Base-by-base conservation (phyloP, 306 rosid species). In the Lathyrus tuberosus region DNA sequence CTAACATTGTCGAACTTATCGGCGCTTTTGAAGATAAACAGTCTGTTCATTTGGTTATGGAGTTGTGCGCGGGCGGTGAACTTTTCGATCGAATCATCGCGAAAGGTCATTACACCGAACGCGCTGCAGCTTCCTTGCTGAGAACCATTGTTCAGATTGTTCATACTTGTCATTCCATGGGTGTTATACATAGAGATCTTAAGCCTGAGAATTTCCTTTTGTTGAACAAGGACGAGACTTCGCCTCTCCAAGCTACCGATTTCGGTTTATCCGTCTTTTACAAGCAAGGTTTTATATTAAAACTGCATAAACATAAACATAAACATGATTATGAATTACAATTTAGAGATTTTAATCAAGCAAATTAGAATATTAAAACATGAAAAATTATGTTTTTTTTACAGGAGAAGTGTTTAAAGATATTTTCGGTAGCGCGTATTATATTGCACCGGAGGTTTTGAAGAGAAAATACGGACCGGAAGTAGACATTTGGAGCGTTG, bases 191-290 rank as follows among this genome's bases (percentile, higher is more conserved):
- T 60, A 86, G 99, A 24, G 99, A 94, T 82, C 97, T 94, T 43
- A 94, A 94, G 87, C 97, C 99, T 62, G 99, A 94, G 79, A 94
- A 94, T 81, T 94, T 94, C 86, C 96, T 94, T n/a, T 64, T 94
- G 77, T 81, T 84, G 46, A 88, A 63, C 59, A 91, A 86, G 81
- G 88, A 83, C 5, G 99, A 91, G 76, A 78, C 86, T 71, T 81
- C 99, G 2, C 99, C 99, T 8, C 95, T 94, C 74, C 86, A 91
- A 80, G 99, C 91, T 17, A 94, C 99, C 0, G 99, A 94, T 83
- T 94, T 94, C n/a, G 99, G 99, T 20, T 78, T 91, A 2, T 94
- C 99, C 0, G 95, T 89, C 30, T 94, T 94, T 67, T 94, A 88
- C 86, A 94, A 94, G 74, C 96, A 91, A 91, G 99, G 99, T 94